Conservation (phyloP, 2,329 filamentous ascomycete species). For the Davidsoniella eucalypti region DNA sequence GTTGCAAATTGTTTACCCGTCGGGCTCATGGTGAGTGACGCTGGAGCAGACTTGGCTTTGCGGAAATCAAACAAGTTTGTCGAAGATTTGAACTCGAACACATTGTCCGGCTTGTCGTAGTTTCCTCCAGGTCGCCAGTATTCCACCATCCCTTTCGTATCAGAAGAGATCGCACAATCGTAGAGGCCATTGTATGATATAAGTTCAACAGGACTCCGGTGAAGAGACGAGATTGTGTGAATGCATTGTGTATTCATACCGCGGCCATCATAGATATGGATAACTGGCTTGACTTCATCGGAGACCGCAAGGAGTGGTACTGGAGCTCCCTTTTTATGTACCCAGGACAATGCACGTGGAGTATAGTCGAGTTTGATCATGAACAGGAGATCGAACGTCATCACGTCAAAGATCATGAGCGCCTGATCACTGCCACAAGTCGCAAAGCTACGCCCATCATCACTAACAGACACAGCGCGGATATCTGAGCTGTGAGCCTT, state of each 20-base stretch:
- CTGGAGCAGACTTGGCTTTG: slow-evolving; percentile 74
- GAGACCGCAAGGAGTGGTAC: slow-evolving; percentile 74
- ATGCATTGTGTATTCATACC: slow-evolving; percentile 63
- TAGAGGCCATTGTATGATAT: slow-evolving; percentile 82
- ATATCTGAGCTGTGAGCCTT: slow-evolving; percentile 79
- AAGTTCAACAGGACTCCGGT: slow-evolving; percentile 62
- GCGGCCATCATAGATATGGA: slow-evolving; percentile 77
- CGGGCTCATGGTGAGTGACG: slow-evolving; percentile 70
- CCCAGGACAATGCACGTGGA: slow-evolving; percentile 77
- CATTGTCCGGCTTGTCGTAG: slow-evolving; percentile 81
- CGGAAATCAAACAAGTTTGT: slow-evolving; percentile 96
- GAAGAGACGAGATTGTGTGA: slow-evolving; percentile 63
- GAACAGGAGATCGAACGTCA: slow-evolving; percentile 74
- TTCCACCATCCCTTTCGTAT: slow-evolving; percentile 85
- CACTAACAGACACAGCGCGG: slow-evolving; percentile 65
- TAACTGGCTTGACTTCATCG: slow-evolving; percentile 51
- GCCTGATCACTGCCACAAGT: slow-evolving; percentile 66
- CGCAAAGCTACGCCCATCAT: slow-evolving; percentile 84
- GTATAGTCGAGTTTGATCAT: slow-evolving; percentile 64
- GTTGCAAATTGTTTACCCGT: slow-evolving; percentile 74
- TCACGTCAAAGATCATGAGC: slow-evolving; percentile 65
- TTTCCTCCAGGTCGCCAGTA: slow-evolving; percentile 75
- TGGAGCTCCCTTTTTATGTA: slow-evolving; percentile 76
- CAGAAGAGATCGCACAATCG: slow-evolving; percentile 80
- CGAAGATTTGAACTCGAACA: slow-evolving; percentile 84